These are phyloP conservation scores for Coprinopsis cinerea DNA, from an alignment of 768 basidiomycete genomes.

Conservation along the genomic window DNA sequence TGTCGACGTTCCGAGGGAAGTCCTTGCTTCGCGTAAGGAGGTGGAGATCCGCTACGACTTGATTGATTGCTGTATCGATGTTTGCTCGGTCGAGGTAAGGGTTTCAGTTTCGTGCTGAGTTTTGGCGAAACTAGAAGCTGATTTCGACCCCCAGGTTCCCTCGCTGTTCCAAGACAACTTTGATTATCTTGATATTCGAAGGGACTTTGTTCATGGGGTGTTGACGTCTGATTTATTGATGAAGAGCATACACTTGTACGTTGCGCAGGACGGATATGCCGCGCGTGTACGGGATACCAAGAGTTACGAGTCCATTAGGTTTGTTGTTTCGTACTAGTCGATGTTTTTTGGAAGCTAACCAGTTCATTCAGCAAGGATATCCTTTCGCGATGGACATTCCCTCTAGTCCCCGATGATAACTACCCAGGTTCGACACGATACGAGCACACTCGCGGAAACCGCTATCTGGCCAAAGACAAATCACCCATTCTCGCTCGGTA, in stretches of 20 bases:
- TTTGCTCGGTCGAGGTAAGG: constrained; percentile 87
- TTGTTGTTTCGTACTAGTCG: constrained; percentile 12
- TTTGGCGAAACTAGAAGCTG: background rate
- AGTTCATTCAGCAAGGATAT: constrained; percentile 73
- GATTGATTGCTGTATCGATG: constrained; percentile 83
- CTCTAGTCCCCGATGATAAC: constrained; percentile 91
- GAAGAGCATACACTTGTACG: constrained; percentile 90
- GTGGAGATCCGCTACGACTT: constrained; percentile 85
- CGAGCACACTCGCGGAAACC: constrained; percentile 82
- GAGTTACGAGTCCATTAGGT: constrained; percentile 89
- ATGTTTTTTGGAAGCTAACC: too few relatives aligned
- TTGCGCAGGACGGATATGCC: constrained; percentile 86
- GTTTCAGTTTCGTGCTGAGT: background rate
- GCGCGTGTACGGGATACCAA: constrained; percentile 90
- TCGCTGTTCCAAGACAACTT: constrained; percentile 98
- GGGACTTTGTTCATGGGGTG: constrained; percentile 92
- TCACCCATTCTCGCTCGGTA: constrained; percentile 82
- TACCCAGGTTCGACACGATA: constrained; percentile 78
- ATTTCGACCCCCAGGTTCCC: constrained; percentile 48
- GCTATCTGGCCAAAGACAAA: constrained; percentile 78
- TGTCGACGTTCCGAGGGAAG: constrained; percentile 71
- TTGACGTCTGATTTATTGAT: constrained; percentile 91
- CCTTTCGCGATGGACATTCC: constrained; percentile 90
- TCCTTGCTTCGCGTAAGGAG: constrained; percentile 66
- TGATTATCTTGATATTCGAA: constrained; percentile 87